Evolutionary conservation across 2,329 filamentous ascomycete species (phyloP).

Genomic region (Claviceps sp.): DNA sequence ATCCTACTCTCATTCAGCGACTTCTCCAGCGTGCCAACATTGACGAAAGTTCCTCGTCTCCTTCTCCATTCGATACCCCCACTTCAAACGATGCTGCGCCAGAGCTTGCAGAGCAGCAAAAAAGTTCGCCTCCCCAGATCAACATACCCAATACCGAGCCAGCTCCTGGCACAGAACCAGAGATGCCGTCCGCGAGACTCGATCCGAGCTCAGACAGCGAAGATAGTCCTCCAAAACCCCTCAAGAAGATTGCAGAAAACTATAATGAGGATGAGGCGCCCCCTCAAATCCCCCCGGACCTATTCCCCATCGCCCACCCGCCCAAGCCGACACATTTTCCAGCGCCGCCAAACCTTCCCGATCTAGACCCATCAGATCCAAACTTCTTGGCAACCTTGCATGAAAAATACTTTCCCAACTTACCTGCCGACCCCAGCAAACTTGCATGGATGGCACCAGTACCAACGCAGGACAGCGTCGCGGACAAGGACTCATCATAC

Average conservation of each 20-base stretch:
- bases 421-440: slow-evolving; percentile 71
- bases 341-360: slow-evolving; percentile 38
- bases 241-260: slow-evolving; percentile 16
- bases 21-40: slow-evolving; percentile 66
- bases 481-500: slow-evolving; percentile 63
- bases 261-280: slow-evolving; percentile 32
- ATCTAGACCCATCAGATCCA: slow-evolving; percentile 71
- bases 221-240: neutral
- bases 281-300: slow-evolving; percentile 24
- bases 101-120: neutral
- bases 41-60: slow-evolving; percentile 38
- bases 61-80: slow-evolving; percentile 28
- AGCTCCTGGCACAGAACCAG: neutral
- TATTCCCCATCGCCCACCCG: slow-evolving; percentile 28
- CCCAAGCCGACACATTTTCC: slow-evolving; percentile 48
- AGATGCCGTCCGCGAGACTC: neutral
- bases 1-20: slow-evolving; percentile 61
- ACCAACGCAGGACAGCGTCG: slow-evolving; percentile 48
- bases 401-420: slow-evolving; percentile 82
- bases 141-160: neutral
- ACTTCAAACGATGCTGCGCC: neutral
- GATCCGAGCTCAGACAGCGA: neutral
- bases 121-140: neutral
- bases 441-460: slow-evolving; percentile 81
- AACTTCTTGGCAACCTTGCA: slow-evolving; percentile 77